Percentiles rank a stretch among this genome's conserved stretches.
Evolutionary conservation across 2,329 filamentous ascomycete species (phyloP).

Genomic region (Helotiales sp.): DNA sequence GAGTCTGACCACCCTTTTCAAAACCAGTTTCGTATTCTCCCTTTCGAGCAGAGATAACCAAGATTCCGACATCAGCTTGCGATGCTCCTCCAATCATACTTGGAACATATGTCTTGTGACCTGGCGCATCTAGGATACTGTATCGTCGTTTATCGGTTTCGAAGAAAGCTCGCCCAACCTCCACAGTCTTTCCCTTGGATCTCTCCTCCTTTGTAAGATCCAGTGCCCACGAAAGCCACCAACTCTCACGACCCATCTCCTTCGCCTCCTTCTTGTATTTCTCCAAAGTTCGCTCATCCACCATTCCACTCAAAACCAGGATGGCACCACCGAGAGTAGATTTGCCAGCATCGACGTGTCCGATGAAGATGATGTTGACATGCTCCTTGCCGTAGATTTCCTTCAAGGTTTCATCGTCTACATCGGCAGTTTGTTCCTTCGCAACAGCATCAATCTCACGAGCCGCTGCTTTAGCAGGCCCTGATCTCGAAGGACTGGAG

Average conservation of each 20-base stretch:
- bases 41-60: slow-evolving; percentile 95
- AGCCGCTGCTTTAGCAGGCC: slow-evolving; percentile 51
- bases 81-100: slow-evolving; percentile 97
- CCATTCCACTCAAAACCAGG: slow-evolving; percentile 93
- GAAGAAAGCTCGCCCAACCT: slow-evolving; percentile 94
- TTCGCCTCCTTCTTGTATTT: slow-evolving; percentile 98
- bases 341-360: slow-evolving; percentile 98
- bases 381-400: slow-evolving; percentile 95
- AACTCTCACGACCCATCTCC: slow-evolving; percentile 93
- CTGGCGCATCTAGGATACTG: slow-evolving; percentile 94
- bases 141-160: slow-evolving; percentile 96
- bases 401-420: slow-evolving; percentile 82
- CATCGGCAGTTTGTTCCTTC: slow-evolving; percentile 66
- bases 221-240: slow-evolving; percentile 98
- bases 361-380: slow-evolving; percentile 95
- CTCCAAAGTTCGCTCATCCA: slow-evolving; percentile 97
- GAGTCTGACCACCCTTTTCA: slow-evolving; percentile 92
- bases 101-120: slow-evolving; percentile 96
- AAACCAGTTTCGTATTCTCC: slow-evolving; percentile 99
- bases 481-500: slow-evolving; percentile 69
- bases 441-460: slow-evolving; percentile 81
- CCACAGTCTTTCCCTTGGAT: slow-evolving; percentile 95
- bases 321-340: slow-evolving; percentile 94
- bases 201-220: slow-evolving; percentile 97
- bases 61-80: slow-evolving; percentile 89